These are phyloP conservation scores for Saturnispora serradocipensis DNA, from an alignment of 805 yeast species.

Conservation along the genomic window DNA sequence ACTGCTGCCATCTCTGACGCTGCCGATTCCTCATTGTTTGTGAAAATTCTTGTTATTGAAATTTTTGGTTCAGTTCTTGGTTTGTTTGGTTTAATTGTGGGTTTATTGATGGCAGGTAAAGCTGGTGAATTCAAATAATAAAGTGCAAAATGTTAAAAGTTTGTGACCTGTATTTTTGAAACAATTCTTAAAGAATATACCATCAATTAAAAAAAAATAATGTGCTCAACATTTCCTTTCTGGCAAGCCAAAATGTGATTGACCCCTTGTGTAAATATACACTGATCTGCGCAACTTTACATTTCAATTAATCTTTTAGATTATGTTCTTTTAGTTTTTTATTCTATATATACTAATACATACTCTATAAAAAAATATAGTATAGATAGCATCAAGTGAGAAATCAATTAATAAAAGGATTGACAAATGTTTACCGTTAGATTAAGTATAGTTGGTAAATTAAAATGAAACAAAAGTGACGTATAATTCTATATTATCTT, in stretches of 20 bases:
- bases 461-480: not conserved
- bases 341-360: not conserved
- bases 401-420: not conserved
- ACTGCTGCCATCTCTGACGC: constrained; percentile 99
- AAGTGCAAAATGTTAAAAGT: not conserved
- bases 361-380: not conserved
- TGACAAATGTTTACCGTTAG: not conserved
- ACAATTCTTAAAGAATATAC: not conserved
- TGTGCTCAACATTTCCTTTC: not conserved
- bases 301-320: constrained; percentile 9
- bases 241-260: not conserved
- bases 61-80: constrained; percentile 96
- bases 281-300: constrained; percentile 4
- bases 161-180: not conserved
- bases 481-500: no score
- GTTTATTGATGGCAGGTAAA: constrained; percentile 92
- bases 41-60: constrained; percentile 92
- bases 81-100: constrained; percentile 91
- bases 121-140: constrained; percentile 72
- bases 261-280: not conserved
- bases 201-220: not conserved
- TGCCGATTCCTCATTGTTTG: constrained; percentile 90
- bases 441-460: not conserved
- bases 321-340: not conserved
- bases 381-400: not conserved